phyloP scores from a whole-genome alignment of 306 rosid genomes.

The Abrus pulchellus region DNA sequence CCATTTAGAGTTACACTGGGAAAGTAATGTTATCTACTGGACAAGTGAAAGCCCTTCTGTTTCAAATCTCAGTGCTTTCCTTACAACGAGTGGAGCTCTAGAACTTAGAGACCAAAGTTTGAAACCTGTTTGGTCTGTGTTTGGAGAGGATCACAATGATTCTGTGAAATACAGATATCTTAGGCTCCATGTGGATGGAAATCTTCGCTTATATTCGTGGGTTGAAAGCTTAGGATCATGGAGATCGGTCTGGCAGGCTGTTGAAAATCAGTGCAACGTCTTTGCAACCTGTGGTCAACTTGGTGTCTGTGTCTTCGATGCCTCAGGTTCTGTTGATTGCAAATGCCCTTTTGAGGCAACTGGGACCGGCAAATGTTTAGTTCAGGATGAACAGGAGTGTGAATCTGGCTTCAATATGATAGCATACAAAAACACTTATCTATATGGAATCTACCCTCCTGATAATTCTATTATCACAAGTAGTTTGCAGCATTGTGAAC shows the following conservation, averaged over 20 bases:
- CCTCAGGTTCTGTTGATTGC: conserved; percentile 60
- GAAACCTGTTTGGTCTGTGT: conserved; percentile 71
- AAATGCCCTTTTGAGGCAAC: conserved; percentile 64
- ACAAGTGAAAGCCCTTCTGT: conserved; percentile 54
- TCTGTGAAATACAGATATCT: conserved; percentile 61
- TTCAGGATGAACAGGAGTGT: conserved; percentile 53
- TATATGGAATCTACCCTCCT: conserved; percentile 73
- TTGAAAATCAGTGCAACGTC: conserved; percentile 79
- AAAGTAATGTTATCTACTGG: conserved; percentile 70
- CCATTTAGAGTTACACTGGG: conserved; percentile 74
- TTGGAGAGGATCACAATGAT: conserved; percentile 75
- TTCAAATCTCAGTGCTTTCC: conserved; percentile 63
- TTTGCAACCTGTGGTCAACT: conserved; percentile 75
- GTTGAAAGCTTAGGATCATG: conserved; percentile 58
- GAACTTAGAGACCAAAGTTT: conserved; percentile 55
- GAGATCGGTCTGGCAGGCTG: conserved; percentile 81
- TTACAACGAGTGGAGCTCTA: conserved; percentile 64
- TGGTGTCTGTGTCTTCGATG: conserved; percentile 62
- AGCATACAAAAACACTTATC: conserved; percentile 51
- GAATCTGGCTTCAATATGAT: conserved; percentile 54
- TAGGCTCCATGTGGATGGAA: conserved; percentile 78
- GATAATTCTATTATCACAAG: conserved; percentile 52
- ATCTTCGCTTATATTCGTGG: conserved; percentile 84
- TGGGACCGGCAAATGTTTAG: conserved; percentile 56
- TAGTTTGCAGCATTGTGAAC: conserved; percentile 63